A percentile compares a stretch with the other conserved stretches of the same genome.
Evolutionary conservation across 2,329 filamentous ascomycete genomes (phyloP).

Genomic region (Nothopassalora personata): DNA sequence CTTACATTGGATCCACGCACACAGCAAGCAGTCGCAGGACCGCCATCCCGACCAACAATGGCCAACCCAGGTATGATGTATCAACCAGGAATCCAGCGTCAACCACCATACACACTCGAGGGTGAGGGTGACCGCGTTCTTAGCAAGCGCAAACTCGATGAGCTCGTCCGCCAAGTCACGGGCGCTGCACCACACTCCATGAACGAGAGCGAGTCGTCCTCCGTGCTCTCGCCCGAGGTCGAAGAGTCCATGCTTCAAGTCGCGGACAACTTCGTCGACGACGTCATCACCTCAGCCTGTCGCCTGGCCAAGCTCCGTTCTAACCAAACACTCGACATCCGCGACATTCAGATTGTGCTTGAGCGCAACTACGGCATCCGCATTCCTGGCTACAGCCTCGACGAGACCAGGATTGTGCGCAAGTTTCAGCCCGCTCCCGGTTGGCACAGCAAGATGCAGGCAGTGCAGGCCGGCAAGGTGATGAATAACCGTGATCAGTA

Average conservation of each 20-base stretch:
- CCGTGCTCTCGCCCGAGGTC: constrained; percentile 78
- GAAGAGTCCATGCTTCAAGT: constrained; percentile 91
- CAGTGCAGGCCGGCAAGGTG: constrained; percentile 86
- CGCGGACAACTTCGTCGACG: constrained; percentile 92
- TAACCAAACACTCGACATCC: constrained; percentile 79
- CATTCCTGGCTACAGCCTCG: constrained; percentile 88
- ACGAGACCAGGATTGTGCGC: constrained; percentile 88
- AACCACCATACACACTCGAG: constrained; percentile 79
- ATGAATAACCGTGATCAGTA: constrained; percentile 30
- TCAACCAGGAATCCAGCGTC: constrained; percentile 76
- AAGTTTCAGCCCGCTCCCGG: constrained; percentile 83
- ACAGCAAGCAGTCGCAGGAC: constrained; percentile 70
- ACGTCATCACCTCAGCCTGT: constrained; percentile 79
- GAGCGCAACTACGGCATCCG: constrained; percentile 67
- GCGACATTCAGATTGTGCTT: constrained; percentile 52
- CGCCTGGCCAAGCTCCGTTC: constrained; percentile 89
- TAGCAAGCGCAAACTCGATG: constrained; percentile 97
- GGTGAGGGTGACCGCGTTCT: constrained; percentile 87
- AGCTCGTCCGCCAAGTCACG: constrained; percentile 88
- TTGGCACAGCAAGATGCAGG: constrained; percentile 97
- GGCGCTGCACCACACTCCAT: constrained; percentile 65
- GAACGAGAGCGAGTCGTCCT: constrained; percentile 52
- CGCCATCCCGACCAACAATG: constrained; percentile 70
- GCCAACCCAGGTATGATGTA: constrained; percentile 80
- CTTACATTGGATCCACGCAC: constrained; percentile 67